Evolutionary conservation across 305 asterid genomes (phyloP).

Genomic region (Lippia alba): DNA sequence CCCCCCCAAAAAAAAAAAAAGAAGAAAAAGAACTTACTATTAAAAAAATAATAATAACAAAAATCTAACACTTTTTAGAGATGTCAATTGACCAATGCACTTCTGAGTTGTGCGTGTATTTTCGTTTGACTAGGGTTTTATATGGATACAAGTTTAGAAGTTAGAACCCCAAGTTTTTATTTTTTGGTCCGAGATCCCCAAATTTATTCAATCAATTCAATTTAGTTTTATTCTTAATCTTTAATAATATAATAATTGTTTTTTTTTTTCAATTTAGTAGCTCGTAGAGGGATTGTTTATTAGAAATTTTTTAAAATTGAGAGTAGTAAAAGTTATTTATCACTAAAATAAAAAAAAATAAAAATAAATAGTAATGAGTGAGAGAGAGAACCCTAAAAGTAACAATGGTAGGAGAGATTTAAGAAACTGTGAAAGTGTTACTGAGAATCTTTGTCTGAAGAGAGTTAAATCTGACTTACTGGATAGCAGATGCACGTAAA

Average conservation of each 20-base stretch:
- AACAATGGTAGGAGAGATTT: constrained; percentile 11
- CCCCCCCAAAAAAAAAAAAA: background rate
- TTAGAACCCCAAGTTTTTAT: no score
- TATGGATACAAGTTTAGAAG: no score
- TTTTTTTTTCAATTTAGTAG: no score
- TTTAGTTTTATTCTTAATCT: no score
- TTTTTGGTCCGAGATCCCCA: no score
- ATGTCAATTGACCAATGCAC: constrained; percentile 32
- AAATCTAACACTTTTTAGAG: background rate
- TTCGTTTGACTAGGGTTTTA: background rate
- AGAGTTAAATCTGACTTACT: constrained; percentile 16
- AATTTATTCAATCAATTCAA: no score
- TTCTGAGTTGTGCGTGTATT: background rate
- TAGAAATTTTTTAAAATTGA: no score
- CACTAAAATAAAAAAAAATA: no score
- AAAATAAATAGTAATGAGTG: no score
- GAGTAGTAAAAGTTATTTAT: no score
- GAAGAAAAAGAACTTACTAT: background rate
- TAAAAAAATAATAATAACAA: background rate
- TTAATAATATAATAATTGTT: no score
- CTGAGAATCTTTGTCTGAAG: constrained; percentile 35
- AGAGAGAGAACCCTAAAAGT: background rate
- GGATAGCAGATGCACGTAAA: constrained; percentile 12
- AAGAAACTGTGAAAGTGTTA: constrained; percentile 34
- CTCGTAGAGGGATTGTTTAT: no score